Base-by-base conservation (phyloP, 106 monocot species). In the Dioscorea dumetorum region DNA sequence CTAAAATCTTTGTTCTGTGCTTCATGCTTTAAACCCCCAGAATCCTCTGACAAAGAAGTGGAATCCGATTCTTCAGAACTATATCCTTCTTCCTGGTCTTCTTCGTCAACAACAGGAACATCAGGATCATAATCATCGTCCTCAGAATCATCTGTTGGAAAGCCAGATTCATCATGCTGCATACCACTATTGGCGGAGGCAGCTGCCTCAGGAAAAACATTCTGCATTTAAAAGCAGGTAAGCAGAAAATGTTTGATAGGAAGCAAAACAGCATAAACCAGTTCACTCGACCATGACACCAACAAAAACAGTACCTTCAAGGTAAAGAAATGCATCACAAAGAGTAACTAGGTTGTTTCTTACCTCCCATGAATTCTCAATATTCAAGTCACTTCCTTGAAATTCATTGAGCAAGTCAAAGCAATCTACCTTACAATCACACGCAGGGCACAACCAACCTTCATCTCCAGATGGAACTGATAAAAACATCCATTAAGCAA, bases 381-480 rank as follows among this genome's bases (percentile, higher is more conserved):
- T 76, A 51, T 76, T 73, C 22, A 99, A 79, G 67, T 87, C 61
- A 20, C 63, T 81, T 77, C 77, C 93, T 62, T 79, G 78, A 49
- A 73, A 53, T 54, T 99, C 99, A 72, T 87, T 87, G 54, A 99
- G 76, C 23, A 90, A 67, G 24, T 84, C 83, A 60, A 99, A 64
- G 60, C 90, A 99, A 50, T 99, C 87, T 24, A 85, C 67, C 74
- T 99, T 99, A 81, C 99, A 99, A 82, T 87, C 90, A 80, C 99
- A 99, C 24, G 73, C 83, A 64, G 87, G 93, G 68, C 99, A 99
- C 60, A 99, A 60, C 99, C 93, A 99, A 28, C 83, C 87, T 81
- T 90, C 83, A 77, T 90, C 93, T 57, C 81, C 99, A 54, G 84
- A 64, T 48, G 99, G 93, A 78, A 99, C 99, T 99, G 69, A 20